Evolutionary conservation across 768 basidiomycete species (phyloP).

Genomic region (Pulveroboletus frians): DNA sequence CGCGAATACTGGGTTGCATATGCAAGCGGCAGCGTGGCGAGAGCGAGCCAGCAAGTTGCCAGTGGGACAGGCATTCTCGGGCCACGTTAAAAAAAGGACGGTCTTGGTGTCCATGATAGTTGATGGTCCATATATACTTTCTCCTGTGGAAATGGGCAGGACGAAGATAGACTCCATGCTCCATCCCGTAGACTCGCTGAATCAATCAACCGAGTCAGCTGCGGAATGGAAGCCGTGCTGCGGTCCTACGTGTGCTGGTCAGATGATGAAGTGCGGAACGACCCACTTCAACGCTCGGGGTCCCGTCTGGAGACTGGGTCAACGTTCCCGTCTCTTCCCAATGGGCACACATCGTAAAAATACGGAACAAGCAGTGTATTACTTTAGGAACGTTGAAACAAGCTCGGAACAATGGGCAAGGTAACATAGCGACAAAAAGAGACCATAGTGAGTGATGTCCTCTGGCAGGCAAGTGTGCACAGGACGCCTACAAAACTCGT

Average conservation of each 20-base stretch:
- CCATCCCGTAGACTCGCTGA: not conserved
- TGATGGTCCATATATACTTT: slow-evolving; percentile 9
- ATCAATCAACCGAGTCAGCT: too few species aligned
- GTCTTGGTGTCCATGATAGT: not conserved
- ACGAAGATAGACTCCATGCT: not conserved
- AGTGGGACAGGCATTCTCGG: slow-evolving; percentile 7
- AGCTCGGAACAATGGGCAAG: not conserved
- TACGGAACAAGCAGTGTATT: slow-evolving; percentile 2
- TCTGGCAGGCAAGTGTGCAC: not conserved
- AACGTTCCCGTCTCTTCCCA: too few species aligned
- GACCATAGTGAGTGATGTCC: not conserved
- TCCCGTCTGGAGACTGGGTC: too few species aligned
- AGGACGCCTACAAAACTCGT: slow-evolving; percentile 1
- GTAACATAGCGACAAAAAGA: slow-evolving; percentile 6
- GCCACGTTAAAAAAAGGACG: not conserved
- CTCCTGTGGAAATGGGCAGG: not conserved
- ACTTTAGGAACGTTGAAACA: not conserved
- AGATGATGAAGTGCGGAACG: too few species aligned
- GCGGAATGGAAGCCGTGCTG: too few species aligned
- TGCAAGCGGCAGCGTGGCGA: slow-evolving; percentile 5
- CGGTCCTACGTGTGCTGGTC: too few species aligned
- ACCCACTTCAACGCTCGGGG: too few species aligned
- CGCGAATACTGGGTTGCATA: slow-evolving; percentile 43
- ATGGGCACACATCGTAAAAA: slow-evolving; percentile 1
- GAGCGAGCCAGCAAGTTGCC: slow-evolving; percentile 2